Evolutionary conservation across 306 rosid species (phyloP).

Genomic region (Trifolium subterraneum): DNA sequence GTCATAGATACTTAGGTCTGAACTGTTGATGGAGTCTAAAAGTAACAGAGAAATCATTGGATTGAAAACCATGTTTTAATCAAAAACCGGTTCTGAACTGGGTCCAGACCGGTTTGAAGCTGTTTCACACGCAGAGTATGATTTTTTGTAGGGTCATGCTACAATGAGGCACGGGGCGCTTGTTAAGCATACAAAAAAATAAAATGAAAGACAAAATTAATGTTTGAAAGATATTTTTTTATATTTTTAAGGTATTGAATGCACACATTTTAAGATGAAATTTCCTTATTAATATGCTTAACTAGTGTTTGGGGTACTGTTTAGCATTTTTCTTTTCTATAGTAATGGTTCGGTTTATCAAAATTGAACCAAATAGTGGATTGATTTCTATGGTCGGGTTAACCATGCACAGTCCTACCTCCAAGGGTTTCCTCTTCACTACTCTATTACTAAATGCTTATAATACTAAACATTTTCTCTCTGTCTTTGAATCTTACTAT

Average conservation of each 20-base stretch:
- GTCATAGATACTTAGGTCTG: neutral
- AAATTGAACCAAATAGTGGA: neutral
- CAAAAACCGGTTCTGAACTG: neutral
- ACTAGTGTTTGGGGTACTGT: too few relatives aligned
- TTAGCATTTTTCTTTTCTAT: too few relatives aligned
- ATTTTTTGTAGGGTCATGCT: too few relatives aligned
- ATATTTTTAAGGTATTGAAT: too few relatives aligned
- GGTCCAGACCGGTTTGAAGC: neutral
- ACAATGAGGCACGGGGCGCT: too few relatives aligned
- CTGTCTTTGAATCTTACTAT: neutral
- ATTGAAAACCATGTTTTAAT: neutral
- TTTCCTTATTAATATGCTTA: too few relatives aligned
- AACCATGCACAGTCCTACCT: neutral
- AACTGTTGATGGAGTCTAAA: neutral
- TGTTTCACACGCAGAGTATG: neutral
- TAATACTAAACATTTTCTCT: neutral
- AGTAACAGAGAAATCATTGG: neutral
- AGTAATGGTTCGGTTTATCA: neutral
- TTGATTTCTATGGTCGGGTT: neutral
- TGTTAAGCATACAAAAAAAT: too few relatives aligned
- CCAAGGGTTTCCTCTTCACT: neutral
- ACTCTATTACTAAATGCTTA: neutral
- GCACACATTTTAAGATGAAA: too few relatives aligned
- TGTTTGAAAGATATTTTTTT: too few relatives aligned
- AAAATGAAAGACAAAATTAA: too few relatives aligned